Percentiles rank a stretch among this genome's conserved stretches.
Conservation (phyloP, 208 protist species). For the Leishmania lainsoni region DNA sequence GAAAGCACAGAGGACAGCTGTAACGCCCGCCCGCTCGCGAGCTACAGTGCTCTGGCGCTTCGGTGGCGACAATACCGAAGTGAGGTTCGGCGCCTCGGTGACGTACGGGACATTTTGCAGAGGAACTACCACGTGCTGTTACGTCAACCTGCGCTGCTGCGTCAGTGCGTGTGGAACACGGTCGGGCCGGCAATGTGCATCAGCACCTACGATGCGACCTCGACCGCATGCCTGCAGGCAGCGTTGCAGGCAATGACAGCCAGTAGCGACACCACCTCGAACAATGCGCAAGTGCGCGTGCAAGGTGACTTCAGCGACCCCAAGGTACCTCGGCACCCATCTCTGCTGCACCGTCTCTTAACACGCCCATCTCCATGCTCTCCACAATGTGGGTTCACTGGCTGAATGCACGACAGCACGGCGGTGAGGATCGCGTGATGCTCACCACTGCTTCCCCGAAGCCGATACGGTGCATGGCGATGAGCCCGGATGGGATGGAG, state of each 20-base stretch:
- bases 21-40: background rate
- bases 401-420: slow-evolving; percentile 64
- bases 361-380: background rate
- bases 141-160: slow-evolving; percentile 52
- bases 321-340: background rate
- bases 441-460: slow-evolving; percentile 42
- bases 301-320: background rate
- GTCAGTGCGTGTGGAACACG: slow-evolving; percentile 76
- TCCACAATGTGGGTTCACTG: slow-evolving; percentile 63
- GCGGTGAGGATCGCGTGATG: slow-evolving; percentile 45
- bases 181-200: slow-evolving; percentile 28
- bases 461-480: slow-evolving; percentile 49
- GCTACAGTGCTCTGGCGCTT: slow-evolving; percentile 17
- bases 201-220: slow-evolving; percentile 38
- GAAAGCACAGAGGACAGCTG: background rate
- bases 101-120: slow-evolving; percentile 60
- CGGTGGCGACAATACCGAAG: slow-evolving; percentile 23
- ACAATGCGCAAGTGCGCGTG: background rate
- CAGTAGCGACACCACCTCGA: background rate
- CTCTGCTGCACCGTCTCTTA: background rate
- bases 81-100: slow-evolving; percentile 29
- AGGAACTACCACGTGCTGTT: slow-evolving; percentile 63
- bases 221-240: slow-evolving; percentile 10
- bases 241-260: slow-evolving; percentile 1
- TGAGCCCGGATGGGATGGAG: slow-evolving; percentile 49